These are phyloP conservation scores for Leishmania guyanensis DNA, from an alignment of 208 protist species.

Conservation along the genomic window DNA sequence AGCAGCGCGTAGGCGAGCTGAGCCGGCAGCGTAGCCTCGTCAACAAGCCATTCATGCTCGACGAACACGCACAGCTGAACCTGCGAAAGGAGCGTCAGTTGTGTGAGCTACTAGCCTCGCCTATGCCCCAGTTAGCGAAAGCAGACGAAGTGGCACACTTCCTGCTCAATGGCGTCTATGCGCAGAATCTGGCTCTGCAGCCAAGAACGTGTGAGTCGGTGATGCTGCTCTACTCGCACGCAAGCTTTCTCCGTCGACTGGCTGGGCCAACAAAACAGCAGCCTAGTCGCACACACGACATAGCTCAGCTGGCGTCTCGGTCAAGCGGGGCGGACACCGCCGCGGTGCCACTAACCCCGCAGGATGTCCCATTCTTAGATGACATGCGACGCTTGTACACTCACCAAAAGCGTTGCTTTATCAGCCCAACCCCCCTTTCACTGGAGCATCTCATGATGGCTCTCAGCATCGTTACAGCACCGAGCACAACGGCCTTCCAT, in stretches of 20 bases:
- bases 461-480: slow-evolving; percentile 35
- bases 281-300: background rate
- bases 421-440: slow-evolving; percentile 65
- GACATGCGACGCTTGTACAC: slow-evolving; percentile 79
- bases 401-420: slow-evolving; percentile 61
- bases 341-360: slow-evolving; percentile 11
- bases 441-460: slow-evolving; percentile 83
- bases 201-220: slow-evolving; percentile 61
- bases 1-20: slow-evolving; percentile 64
- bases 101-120: slow-evolving; percentile 56
- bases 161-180: slow-evolving; percentile 51
- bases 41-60: slow-evolving; percentile 45
- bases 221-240: slow-evolving; percentile 65
- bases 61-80: slow-evolving; percentile 62
- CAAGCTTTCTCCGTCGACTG: slow-evolving; percentile 57
- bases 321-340: background rate
- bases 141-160: slow-evolving; percentile 49
- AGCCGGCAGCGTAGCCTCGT: slow-evolving; percentile 25
- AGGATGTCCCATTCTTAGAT: slow-evolving; percentile 61
- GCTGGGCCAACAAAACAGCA: slow-evolving; percentile 12
- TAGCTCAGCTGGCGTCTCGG: background rate
- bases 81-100: slow-evolving; percentile 79
- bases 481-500: slow-evolving; percentile 55
- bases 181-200: slow-evolving; percentile 52
- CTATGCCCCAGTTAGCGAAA: slow-evolving; percentile 66